A percentile compares a stretch with the other conserved stretches of the same genome.
These are phyloP conservation scores for Syncephalastrum monosporum DNA, from an alignment of 371 early-diverging fungal genomes.

Conservation along the genomic window DNA sequence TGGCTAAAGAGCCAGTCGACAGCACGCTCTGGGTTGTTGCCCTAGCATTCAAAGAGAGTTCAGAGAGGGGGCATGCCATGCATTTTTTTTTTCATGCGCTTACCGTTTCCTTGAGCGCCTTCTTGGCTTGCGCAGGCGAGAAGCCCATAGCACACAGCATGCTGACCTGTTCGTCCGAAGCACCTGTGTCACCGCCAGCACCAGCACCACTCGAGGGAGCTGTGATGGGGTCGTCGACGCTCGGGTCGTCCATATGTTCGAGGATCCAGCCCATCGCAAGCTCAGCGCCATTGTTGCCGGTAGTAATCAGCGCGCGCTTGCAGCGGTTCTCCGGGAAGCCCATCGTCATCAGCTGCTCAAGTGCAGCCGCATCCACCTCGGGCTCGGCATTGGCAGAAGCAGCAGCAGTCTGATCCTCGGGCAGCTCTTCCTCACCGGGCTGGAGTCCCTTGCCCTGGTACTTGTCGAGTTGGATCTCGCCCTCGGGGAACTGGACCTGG, in stretches of 20 bases:
- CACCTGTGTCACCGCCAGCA: slow-evolving; percentile 2
- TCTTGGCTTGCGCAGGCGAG: slow-evolving; percentile 71
- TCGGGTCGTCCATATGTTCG: slow-evolving; percentile 94
- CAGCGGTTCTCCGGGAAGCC: slow-evolving; percentile 89
- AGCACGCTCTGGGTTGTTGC: slow-evolving; percentile 85
- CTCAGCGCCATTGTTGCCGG: slow-evolving; percentile 83
- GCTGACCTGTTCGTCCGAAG: slow-evolving; percentile 45
- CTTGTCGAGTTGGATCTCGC: slow-evolving; percentile 53
- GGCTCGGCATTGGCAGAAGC: slow-evolving; percentile 32
- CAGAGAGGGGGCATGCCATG: neutral
- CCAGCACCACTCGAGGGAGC: slow-evolving; percentile 3
- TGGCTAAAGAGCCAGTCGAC: slow-evolving; percentile 95
- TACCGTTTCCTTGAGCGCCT: slow-evolving; percentile 83
- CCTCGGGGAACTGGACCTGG: slow-evolving; percentile 57
- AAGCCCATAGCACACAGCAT: slow-evolving; percentile 93
- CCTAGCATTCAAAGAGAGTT: slow-evolving; percentile 30
- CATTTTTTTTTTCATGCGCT: slow-evolving; percentile 7
- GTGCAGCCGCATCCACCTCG: slow-evolving; percentile 57
- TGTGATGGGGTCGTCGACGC: slow-evolving; percentile 47
- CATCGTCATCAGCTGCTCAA: slow-evolving; percentile 83
- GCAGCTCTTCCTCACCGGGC: slow-evolving; percentile 70
- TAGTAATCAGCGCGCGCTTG: slow-evolving; percentile 75
- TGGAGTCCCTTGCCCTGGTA: slow-evolving; percentile 69
- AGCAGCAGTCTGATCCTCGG: slow-evolving; percentile 54
- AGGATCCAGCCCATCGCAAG: slow-evolving; percentile 93